These are phyloP conservation scores for Flaveria ramosissima DNA, from an alignment of 129 eudicot genomes.

Conservation along the genomic window DNA sequence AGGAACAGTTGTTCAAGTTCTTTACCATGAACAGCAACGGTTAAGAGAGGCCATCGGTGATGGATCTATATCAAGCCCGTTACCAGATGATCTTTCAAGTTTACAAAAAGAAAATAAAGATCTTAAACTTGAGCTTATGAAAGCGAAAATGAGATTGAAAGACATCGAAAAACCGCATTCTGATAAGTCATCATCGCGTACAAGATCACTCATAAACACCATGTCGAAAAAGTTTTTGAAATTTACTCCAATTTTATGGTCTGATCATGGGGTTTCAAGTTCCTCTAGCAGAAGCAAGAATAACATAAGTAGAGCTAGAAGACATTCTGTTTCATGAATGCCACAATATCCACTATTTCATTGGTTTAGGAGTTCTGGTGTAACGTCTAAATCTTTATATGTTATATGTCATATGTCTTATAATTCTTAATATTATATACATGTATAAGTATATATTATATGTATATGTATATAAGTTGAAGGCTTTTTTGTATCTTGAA, in stretches of 20 bases:
- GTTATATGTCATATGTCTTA: slow-evolving; percentile 5
- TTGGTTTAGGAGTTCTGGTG: slow-evolving; percentile 14
- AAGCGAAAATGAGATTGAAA: slow-evolving; percentile 60
- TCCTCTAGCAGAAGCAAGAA: slow-evolving; percentile 43
- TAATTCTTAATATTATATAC: neutral
- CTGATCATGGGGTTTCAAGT: slow-evolving; percentile 50
- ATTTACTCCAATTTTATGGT: slow-evolving; percentile 41
- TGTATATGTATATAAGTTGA: neutral
- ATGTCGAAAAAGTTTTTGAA: slow-evolving; percentile 67
- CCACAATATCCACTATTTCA: neutral
- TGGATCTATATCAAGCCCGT: slow-evolving; percentile 27
- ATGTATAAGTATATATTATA: neutral
- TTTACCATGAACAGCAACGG: slow-evolving; percentile 85
- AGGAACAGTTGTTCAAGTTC: slow-evolving; percentile 79
- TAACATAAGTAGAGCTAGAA: slow-evolving; percentile 54
- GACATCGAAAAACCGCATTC: slow-evolving; percentile 46
- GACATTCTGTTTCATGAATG: slow-evolving; percentile 60
- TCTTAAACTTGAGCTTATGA: slow-evolving; percentile 71
- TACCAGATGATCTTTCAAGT: slow-evolving; percentile 42
- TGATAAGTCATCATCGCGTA: slow-evolving; percentile 51
- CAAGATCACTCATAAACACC: slow-evolving; percentile 66
- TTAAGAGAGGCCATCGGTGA: slow-evolving; percentile 53
- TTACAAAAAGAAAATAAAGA: slow-evolving; percentile 75
- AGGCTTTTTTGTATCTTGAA: slow-evolving; percentile 4
- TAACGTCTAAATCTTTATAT: slow-evolving; percentile 12